A percentile compares a stretch with the other conserved stretches of the same genome.
phyloP scores from a whole-genome alignment of 257 asterid genomes.

The Fraxinus americana region DNA sequence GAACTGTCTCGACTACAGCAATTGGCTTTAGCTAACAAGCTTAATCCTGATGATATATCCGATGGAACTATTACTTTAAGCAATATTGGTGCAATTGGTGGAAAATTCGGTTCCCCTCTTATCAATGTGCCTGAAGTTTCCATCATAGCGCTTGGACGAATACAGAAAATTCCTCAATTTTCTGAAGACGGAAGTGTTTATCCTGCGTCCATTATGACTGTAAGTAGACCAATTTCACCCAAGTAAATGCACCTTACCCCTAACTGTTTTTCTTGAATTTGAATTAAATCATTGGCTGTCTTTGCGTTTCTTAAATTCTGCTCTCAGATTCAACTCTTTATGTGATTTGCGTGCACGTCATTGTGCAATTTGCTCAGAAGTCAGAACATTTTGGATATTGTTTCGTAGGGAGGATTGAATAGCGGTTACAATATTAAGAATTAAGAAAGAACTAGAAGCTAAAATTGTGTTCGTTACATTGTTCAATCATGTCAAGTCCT shows the following conservation, averaged over 20 bases:
- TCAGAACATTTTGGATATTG: neutral
- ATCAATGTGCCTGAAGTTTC: conserved; percentile 84
- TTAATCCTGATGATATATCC: conserved; percentile 73
- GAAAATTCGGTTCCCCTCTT: conserved; percentile 91
- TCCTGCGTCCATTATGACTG: conserved; percentile 79
- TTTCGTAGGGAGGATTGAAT: neutral
- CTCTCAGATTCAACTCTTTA: neutral
- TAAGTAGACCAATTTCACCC: conserved; percentile 35
- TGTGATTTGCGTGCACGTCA: too few relatives aligned
- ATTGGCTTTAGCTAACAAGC: conserved; percentile 81
- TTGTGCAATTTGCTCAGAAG: neutral
- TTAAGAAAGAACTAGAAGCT: neutral
- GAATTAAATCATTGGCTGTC: neutral
- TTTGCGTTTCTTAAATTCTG: neutral
- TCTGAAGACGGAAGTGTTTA: conserved; percentile 59
- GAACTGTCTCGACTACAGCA: conserved; percentile 69
- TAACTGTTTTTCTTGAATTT: neutral
- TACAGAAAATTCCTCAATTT: conserved; percentile 72
- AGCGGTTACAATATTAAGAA: neutral
- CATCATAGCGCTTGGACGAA: conserved; percentile 88
- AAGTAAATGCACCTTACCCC: neutral
- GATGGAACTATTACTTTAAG: conserved; percentile 88
- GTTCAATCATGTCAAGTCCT: neutral
- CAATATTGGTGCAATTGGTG: conserved; percentile 95
- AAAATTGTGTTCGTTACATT: neutral